Evolutionary conservation across 2,329 filamentous ascomycete genomes (phyloP).

Genomic region (Alternaria longipes): DNA sequence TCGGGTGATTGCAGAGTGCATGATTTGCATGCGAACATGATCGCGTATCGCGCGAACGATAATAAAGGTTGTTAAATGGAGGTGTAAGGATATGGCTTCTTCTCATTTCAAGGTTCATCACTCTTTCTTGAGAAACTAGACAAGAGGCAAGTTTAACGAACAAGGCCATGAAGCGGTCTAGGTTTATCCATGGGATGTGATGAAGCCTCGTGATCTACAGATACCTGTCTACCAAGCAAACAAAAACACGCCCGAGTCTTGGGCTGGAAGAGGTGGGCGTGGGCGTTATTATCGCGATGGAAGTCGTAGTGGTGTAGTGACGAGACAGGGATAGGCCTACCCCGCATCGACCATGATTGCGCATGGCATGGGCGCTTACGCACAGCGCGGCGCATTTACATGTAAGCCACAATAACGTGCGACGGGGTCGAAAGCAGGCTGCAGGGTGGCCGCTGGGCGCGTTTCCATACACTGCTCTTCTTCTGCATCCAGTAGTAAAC

Average conservation of each 20-base stretch:
- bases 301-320: neutral
- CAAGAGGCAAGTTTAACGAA: neutral
- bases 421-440: neutral
- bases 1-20: neutral
- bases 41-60: neutral
- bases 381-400: constrained; percentile 1
- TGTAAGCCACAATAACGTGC: constrained; percentile 18
- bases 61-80: neutral
- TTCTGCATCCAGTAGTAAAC: neutral
- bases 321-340: constrained; percentile 1
- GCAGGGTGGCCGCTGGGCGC: neutral
- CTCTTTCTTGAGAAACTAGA: neutral
- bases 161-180: neutral
- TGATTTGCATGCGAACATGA: neutral
- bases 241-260: neutral
- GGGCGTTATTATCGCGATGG: neutral
- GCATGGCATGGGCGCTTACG: constrained; percentile 15
- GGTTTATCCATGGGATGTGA: neutral
- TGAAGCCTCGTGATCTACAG: neutral
- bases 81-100: neutral
- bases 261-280: neutral
- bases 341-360: neutral
- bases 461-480: no score
- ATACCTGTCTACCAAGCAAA: neutral
- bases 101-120: no score